Evolutionary conservation across 495 filamentous ascomycete species (phyloP).

Genomic region (Darksidea phi): DNA sequence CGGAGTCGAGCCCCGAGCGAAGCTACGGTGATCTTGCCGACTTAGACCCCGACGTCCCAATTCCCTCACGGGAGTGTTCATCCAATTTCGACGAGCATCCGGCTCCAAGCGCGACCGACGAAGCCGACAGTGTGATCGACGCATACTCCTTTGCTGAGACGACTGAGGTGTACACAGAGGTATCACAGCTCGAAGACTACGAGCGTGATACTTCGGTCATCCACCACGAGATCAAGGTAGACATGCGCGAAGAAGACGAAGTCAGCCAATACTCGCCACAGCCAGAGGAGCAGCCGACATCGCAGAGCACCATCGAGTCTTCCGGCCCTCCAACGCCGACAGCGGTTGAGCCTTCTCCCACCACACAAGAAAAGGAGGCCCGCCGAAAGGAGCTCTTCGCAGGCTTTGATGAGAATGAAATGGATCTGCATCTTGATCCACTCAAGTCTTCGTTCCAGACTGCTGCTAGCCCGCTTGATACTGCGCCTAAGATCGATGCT

Average conservation of each 20-base stretch:
- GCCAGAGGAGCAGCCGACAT: conserved; percentile 29
- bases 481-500: conserved; percentile 51
- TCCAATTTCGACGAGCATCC: conserved; percentile 56
- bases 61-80: conserved; percentile 66
- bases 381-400: conserved; percentile 28
- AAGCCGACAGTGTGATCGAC: conserved; percentile 56
- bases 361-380: conserved; percentile 13
- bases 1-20: conserved; percentile 51
- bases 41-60: conserved; percentile 80
- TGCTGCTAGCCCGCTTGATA: conserved; percentile 35
- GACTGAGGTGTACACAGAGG: conserved; percentile 57
- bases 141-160: conserved; percentile 72
- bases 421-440: conserved; percentile 33
- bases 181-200: conserved; percentile 36
- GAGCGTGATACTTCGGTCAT: conserved; percentile 44
- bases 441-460: conserved; percentile 47
- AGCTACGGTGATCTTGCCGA: conserved; percentile 45
- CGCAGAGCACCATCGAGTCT: conserved; percentile 32
- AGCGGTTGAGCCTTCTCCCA: conserved; percentile 16
- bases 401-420: conserved; percentile 45
- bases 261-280: conserved; percentile 43
- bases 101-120: conserved; percentile 66
- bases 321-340: conserved; percentile 39
- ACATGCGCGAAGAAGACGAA: conserved; percentile 39
- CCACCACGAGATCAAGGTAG: conserved; percentile 36